A percentile compares a stretch with the other conserved stretches of the same genome.
Conservation (phyloP, 352 stramenopile genomes). For the Pythium rhizo-oryzae region DNA sequence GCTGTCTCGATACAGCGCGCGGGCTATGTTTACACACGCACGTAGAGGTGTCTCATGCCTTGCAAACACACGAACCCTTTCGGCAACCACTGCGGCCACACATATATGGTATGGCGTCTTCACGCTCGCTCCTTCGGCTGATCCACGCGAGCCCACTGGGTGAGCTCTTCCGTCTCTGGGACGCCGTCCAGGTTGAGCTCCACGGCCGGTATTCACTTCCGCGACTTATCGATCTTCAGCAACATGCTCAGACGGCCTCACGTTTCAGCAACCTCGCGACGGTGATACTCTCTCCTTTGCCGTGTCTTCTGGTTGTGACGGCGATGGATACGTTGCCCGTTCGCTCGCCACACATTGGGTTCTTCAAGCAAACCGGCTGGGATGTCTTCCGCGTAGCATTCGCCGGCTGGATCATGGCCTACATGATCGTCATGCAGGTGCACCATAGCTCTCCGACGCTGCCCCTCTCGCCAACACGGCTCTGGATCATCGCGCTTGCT, state of each 20-base stretch:
- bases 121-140: background rate
- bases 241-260: background rate
- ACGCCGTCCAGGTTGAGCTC: background rate
- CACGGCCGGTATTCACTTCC: background rate
- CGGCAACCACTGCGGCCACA: too few relatives aligned
- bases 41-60: too few relatives aligned
- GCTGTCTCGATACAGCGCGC: too few relatives aligned
- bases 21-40: too few relatives aligned
- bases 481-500: background rate
- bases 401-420: background rate
- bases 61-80: too few relatives aligned
- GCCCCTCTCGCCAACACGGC: background rate
- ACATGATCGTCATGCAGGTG: background rate
- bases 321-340: conserved; percentile 5
- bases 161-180: background rate
- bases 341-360: background rate
- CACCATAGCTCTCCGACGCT: conserved; percentile 10
- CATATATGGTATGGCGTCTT: background rate
- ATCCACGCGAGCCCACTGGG: background rate
- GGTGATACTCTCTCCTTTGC: background rate
- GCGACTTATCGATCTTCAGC: background rate
- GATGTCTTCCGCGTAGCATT: background rate
- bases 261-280: background rate
- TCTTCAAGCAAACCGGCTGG: conserved; percentile 1
- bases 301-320: background rate